Conservation (phyloP, 352 stramenopile species). For the Paralagenidium karlingii region DNA sequence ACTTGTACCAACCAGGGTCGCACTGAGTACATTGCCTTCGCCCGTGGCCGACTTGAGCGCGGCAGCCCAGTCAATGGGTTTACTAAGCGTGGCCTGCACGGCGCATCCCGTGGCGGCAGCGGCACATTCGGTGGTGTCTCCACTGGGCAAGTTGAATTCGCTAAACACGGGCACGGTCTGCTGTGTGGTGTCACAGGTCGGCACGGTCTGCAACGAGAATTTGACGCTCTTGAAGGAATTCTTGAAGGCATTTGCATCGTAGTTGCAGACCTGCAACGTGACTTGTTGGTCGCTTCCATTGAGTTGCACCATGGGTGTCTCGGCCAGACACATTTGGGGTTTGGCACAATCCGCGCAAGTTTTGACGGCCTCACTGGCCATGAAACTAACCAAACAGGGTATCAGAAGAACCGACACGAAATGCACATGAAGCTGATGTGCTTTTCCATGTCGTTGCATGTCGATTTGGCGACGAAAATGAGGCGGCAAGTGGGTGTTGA, state of each 20-base stretch:
- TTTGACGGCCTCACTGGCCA: too few relatives aligned
- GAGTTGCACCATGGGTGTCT: slow-evolving; percentile 18
- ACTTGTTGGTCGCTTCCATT: slow-evolving; percentile 24
- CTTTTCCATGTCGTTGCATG: too few relatives aligned
- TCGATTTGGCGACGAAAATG: too few relatives aligned
- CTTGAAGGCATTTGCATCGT: slow-evolving; percentile 16
- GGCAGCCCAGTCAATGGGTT: slow-evolving; percentile 42
- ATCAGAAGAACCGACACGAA: too few relatives aligned
- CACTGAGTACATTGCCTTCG: too few relatives aligned
- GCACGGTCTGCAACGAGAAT: slow-evolving; percentile 14
- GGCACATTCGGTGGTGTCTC: slow-evolving; percentile 11
- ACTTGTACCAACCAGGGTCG: too few relatives aligned
- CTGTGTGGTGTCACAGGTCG: slow-evolving; percentile 27
- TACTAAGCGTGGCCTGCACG: slow-evolving; percentile 33
- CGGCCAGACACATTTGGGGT: slow-evolving; percentile 40
- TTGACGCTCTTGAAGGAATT: slow-evolving; percentile 19
- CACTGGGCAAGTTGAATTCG: neutral
- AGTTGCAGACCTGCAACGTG: slow-evolving; percentile 57
- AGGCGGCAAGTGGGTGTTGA: too few relatives aligned
- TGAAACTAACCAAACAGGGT: too few relatives aligned
- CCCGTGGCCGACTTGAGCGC: too few relatives aligned
- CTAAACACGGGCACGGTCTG: slow-evolving; percentile 22
- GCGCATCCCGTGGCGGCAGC: slow-evolving; percentile 31
- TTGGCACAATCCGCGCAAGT: slow-evolving; percentile 32
- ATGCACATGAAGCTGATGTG: too few relatives aligned